Percentiles rank a stretch among this genome's conserved stretches.
Conservation (phyloP, 148 eudicot species). For the Nepenthes gracilis region DNA sequence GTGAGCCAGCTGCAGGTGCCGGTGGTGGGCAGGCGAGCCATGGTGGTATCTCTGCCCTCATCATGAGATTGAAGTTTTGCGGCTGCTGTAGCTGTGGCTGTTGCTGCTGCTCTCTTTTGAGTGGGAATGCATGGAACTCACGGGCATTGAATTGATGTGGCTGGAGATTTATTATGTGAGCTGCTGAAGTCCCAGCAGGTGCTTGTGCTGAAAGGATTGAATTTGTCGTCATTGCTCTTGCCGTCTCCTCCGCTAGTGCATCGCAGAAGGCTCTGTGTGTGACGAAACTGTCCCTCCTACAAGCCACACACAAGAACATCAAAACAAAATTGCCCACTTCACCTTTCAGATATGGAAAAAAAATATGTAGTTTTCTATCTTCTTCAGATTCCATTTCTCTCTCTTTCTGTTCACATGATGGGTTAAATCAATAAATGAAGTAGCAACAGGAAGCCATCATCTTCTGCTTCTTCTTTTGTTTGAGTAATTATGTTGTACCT, state of each 20-base stretch:
- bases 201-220: slow-evolving; percentile 18
- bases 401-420: no score
- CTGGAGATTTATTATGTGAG: slow-evolving; percentile 19
- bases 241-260: slow-evolving; percentile 84
- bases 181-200: slow-evolving; percentile 18
- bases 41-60: slow-evolving; percentile 20
- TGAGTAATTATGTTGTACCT: neutral
- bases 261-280: slow-evolving; percentile 99
- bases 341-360: slow-evolving; percentile 3
- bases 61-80: slow-evolving; percentile 14
- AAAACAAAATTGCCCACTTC: slow-evolving; percentile 1
- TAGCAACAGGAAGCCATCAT: neutral
- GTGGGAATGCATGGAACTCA: slow-evolving; percentile 23
- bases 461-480: neutral
- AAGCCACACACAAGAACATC: slow-evolving; percentile 1
- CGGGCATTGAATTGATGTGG: slow-evolving; percentile 15
- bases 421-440: slow-evolving; percentile 4
- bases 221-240: slow-evolving; percentile 35
- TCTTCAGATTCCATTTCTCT: neutral
- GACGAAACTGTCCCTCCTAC: slow-evolving; percentile 95
- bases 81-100: slow-evolving; percentile 2
- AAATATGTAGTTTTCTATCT: neutral
- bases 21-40: slow-evolving; percentile 45
- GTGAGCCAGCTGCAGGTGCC: neutral
- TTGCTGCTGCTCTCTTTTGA: slow-evolving; percentile 45